Evolutionary conservation across 352 stramenopile species (phyloP).

Genomic region (Globisporangium rhizosaccharum): DNA sequence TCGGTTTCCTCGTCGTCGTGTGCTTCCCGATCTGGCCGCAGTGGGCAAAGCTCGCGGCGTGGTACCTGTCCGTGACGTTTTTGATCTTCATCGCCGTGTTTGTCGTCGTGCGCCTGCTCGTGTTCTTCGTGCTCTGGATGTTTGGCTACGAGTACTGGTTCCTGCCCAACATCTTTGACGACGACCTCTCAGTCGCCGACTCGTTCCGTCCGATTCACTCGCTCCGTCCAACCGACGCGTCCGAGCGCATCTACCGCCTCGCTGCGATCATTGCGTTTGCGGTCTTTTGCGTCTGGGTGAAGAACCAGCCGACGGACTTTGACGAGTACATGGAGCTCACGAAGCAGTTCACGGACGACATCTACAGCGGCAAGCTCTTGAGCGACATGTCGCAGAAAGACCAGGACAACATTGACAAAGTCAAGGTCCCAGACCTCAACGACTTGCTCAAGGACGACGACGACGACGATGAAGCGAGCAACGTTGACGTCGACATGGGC

Average conservation of each 20-base stretch:
- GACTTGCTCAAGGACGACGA: constrained; percentile 84
- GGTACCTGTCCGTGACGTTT: constrained; percentile 98
- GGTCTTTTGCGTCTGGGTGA: constrained; percentile 96
- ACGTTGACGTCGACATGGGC: constrained; percentile 59
- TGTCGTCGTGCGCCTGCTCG: constrained; percentile 90
- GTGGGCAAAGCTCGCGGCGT: constrained; percentile 96
- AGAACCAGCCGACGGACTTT: constrained; percentile 99
- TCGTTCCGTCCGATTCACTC: constrained; percentile 97
- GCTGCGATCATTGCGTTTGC: constrained; percentile 90
- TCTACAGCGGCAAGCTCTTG: constrained; percentile 98
- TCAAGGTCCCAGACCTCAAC: constrained; percentile 87
- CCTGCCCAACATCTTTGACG: constrained; percentile 98
- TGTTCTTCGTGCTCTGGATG: constrained; percentile 97
- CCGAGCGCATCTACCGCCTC: constrained; percentile 94
- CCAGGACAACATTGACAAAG: constrained; percentile 97
- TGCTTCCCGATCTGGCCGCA: constrained; percentile 99
- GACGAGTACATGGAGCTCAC: constrained; percentile 98
- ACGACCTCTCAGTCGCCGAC: constrained; percentile 96
- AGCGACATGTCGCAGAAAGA: constrained; percentile 97
- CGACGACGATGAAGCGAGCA: constrained; percentile 47
- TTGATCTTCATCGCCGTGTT: constrained; percentile 98
- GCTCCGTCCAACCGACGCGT: constrained; percentile 69
- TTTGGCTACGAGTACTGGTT: constrained; percentile 97
- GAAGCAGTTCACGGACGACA: constrained; percentile 99
- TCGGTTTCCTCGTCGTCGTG: constrained; percentile 95